A percentile compares a stretch with the other conserved stretches of the same genome.
Conservation (phyloP, 441 rosid species). For the Pelargonium citronellum region DNA sequence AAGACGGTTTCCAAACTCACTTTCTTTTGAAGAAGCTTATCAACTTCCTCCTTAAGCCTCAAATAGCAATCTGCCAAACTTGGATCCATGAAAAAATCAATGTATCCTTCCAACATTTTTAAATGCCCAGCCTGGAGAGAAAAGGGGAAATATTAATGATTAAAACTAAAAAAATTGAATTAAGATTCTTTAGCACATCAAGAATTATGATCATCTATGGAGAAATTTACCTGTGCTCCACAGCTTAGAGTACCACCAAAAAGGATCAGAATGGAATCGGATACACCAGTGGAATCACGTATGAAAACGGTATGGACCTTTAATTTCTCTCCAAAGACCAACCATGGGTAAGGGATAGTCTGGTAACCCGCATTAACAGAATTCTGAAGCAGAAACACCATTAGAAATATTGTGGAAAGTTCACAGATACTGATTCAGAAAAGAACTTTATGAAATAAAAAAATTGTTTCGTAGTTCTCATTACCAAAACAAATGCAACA, state of each 20-base stretch:
- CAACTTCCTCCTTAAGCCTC: slow-evolving; percentile 81
- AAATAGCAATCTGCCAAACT: slow-evolving; percentile 78
- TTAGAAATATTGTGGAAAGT: neutral
- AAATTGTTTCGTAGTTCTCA: neutral
- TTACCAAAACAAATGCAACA: neutral
- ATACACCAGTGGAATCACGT: slow-evolving; percentile 92
- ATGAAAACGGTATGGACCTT: slow-evolving; percentile 87
- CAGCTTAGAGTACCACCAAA: slow-evolving; percentile 72
- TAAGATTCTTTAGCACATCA: slow-evolving; percentile 10
- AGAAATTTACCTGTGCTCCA: slow-evolving; percentile 61
- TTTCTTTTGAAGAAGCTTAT: slow-evolving; percentile 70
- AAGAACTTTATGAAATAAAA: neutral
- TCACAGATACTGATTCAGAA: neutral
- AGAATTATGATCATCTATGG: neutral
- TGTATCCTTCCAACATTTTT: slow-evolving; percentile 86
- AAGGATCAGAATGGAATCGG: slow-evolving; percentile 85
- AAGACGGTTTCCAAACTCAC: slow-evolving; percentile 24
- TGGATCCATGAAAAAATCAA: slow-evolving; percentile 93
- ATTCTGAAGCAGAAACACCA: slow-evolving; percentile 51
- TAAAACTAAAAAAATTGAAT: neutral
- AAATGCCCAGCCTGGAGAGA: slow-evolving; percentile 74
- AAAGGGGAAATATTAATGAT: slow-evolving; percentile 22
- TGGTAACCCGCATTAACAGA: slow-evolving; percentile 90
- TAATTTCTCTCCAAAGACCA: slow-evolving; percentile 95
- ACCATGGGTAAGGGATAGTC: slow-evolving; percentile 92